phyloP scores from a whole-genome alignment of 208 protist species.

The Trypanosoma platydactyli region DNA sequence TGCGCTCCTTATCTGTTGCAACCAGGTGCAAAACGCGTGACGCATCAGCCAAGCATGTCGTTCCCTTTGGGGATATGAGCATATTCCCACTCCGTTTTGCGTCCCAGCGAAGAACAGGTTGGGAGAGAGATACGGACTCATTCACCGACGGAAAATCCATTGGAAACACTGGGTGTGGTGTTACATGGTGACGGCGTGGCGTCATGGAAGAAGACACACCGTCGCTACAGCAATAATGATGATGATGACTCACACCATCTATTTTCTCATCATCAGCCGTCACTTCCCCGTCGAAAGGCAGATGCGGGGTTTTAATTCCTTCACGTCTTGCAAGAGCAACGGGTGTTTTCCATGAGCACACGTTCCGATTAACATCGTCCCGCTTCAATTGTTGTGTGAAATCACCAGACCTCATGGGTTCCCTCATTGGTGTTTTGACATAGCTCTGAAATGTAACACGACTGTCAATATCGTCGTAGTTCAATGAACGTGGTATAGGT shows the following conservation, averaged over 20 bases:
- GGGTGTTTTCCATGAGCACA: neutral
- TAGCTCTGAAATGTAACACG: neutral
- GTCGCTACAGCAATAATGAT: neutral
- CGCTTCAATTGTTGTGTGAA: neutral
- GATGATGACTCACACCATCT: neutral
- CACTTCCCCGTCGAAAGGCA: neutral
- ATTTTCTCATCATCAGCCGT: neutral
- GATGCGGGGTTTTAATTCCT: conserved; percentile 6
- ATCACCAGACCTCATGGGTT: neutral
- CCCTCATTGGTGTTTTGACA: neutral
- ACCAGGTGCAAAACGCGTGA: conserved; percentile 40
- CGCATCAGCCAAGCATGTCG: conserved; percentile 44
- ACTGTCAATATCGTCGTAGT: neutral
- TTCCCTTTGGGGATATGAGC: conserved; percentile 47
- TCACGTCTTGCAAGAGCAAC: neutral
- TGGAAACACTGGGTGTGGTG: neutral
- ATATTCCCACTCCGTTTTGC: conserved; percentile 60
- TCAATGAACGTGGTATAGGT: neutral
- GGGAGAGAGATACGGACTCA: neutral
- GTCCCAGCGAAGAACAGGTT: conserved; percentile 45
- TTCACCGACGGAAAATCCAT: neutral
- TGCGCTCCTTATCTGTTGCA: conserved; percentile 23
- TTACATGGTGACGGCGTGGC: conserved; percentile 12
- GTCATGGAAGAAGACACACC: neutral
- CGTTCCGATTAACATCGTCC: neutral